Percentiles rank a stretch among this genome's conserved stretches.
These are phyloP conservation scores for Aspergillus carlsbadensis DNA, from an alignment of 495 filamentous ascomycete genomes.

Conservation along the genomic window DNA sequence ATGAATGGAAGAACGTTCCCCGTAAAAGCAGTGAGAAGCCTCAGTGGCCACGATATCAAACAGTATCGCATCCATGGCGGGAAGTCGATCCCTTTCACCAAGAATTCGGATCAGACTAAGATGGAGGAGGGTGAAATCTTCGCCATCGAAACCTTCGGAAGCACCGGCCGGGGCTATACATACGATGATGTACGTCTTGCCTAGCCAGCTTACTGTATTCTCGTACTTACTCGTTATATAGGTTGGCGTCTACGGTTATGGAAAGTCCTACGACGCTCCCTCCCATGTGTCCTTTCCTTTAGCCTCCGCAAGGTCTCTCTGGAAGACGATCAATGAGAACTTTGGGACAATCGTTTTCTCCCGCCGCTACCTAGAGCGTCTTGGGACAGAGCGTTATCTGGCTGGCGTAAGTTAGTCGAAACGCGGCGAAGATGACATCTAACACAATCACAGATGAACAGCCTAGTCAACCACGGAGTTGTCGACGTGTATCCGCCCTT, in stretches of 20 bases:
- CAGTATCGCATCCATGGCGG: conserved; percentile 61
- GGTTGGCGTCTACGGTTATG: conserved; percentile 48
- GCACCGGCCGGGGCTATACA: conserved; percentile 52
- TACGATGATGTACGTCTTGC: conserved; percentile 39
- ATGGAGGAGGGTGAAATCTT: conserved; percentile 69
- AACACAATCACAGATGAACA: conserved; percentile 41
- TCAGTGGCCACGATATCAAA: conserved; percentile 60
- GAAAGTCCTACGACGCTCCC: conserved; percentile 51
- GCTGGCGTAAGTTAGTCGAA: conserved; percentile 48
- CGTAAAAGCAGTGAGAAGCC: conserved; percentile 56
- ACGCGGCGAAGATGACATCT: neutral
- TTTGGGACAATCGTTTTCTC: conserved; percentile 64
- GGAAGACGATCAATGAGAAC: conserved; percentile 62
- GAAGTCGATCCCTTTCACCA: conserved; percentile 62
- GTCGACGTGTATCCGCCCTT: conserved; percentile 54
- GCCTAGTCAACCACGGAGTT: conserved; percentile 51
- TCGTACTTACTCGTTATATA: conserved; percentile 9
- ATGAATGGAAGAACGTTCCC: conserved; percentile 55
- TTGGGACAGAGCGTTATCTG: conserved; percentile 60
- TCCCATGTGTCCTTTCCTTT: conserved; percentile 44
- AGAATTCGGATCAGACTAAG: conserved; percentile 55
- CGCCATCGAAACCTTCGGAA: conserved; percentile 66
- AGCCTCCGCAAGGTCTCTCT: conserved; percentile 55
- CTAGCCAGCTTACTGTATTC: neutral
- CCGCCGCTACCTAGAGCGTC: conserved; percentile 61